phyloP scores from a whole-genome alignment of 2,329 filamentous ascomycete genomes.

The Gremmenia infestans region DNA sequence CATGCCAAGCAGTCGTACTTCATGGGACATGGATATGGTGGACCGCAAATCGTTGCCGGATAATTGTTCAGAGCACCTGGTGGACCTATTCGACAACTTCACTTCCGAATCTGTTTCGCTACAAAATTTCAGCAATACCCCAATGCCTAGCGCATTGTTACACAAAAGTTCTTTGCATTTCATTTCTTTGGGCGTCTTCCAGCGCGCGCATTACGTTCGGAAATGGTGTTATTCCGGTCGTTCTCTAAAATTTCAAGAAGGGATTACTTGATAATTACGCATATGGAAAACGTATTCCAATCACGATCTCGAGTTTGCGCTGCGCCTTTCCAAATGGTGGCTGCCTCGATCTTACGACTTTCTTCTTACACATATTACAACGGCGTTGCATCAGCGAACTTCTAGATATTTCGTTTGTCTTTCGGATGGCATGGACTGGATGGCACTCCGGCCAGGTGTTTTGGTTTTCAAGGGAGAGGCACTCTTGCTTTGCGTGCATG shows the following conservation, averaged over 20 bases:
- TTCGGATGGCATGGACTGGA: slow-evolving; percentile 32
- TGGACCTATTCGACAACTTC: slow-evolving; percentile 3
- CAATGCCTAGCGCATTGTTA: slow-evolving; percentile 22
- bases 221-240: slow-evolving; percentile 21
- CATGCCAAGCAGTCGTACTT: slow-evolving; percentile 42
- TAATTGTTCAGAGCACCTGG: slow-evolving; percentile 18
- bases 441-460: slow-evolving; percentile 34
- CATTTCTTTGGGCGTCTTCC: slow-evolving; percentile 21
- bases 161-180: slow-evolving; percentile 30
- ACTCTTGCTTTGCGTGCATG: slow-evolving; percentile 23
- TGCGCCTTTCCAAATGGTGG: slow-evolving; percentile 26
- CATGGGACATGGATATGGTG: slow-evolving; percentile 39
- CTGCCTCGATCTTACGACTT: slow-evolving; percentile 35
- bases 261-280: slow-evolving; percentile 25
- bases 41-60: slow-evolving; percentile 42
- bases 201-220: slow-evolving; percentile 28
- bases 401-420: slow-evolving; percentile 29
- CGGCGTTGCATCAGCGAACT: slow-evolving; percentile 31
- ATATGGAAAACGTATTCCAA: slow-evolving; percentile 17
- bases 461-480: slow-evolving; percentile 28
- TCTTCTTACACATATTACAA: slow-evolving; percentile 23
- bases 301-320: slow-evolving; percentile 33
- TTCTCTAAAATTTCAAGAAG: slow-evolving; percentile 20
- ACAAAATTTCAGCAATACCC: slow-evolving; percentile 16
- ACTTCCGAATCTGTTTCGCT: slow-evolving; percentile 1